Evolutionary conservation across 441 rosid genomes (phyloP).

Genomic region (Gossypium armourianum): DNA sequence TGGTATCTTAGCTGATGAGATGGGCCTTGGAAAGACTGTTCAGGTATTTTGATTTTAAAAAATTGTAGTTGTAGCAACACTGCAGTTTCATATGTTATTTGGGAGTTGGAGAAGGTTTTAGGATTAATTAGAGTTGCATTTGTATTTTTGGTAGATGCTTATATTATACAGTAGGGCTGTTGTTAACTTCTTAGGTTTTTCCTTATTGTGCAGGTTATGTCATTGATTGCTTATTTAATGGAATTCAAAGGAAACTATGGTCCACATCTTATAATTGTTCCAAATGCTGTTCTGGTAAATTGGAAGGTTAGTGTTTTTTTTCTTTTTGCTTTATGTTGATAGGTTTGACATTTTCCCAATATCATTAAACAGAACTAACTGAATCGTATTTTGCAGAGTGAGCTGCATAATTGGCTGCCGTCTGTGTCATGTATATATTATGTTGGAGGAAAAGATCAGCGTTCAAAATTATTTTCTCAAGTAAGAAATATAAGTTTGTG

Average conservation of each 20-base stretch:
- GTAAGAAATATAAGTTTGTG: conserved; percentile 29
- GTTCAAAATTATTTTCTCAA: conserved; percentile 89
- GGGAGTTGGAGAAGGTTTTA: background rate
- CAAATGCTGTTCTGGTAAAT: conserved; percentile 95
- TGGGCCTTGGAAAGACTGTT: conserved; percentile 99
- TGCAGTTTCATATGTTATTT: conserved; percentile 11
- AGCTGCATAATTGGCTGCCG: conserved; percentile 89
- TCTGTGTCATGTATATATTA: conserved; percentile 91
- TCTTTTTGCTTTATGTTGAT: conserved; percentile 6
- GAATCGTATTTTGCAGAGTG: conserved; percentile 58
- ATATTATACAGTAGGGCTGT: background rate
- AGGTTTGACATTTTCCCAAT: background rate
- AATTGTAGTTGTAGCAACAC: background rate
- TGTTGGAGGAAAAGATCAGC: conserved; percentile 89
- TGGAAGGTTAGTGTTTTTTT: conserved; percentile 77
- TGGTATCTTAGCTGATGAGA: conserved; percentile 98
- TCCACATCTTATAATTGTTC: conserved; percentile 98
- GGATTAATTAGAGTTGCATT: background rate
- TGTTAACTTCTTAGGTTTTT: conserved; percentile 9
- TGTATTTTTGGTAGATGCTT: background rate
- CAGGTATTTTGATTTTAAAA: conserved; percentile 45
- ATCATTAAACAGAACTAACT: conserved; percentile 16
- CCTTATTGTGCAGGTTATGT: conserved; percentile 65
- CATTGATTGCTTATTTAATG: conserved; percentile 97
- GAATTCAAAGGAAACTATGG: conserved; percentile 98